Evolutionary conservation across 306 rosid species (phyloP), one percentile per base, ranked within the genome.

Genomic region (Albizia julibrissin): DNA sequence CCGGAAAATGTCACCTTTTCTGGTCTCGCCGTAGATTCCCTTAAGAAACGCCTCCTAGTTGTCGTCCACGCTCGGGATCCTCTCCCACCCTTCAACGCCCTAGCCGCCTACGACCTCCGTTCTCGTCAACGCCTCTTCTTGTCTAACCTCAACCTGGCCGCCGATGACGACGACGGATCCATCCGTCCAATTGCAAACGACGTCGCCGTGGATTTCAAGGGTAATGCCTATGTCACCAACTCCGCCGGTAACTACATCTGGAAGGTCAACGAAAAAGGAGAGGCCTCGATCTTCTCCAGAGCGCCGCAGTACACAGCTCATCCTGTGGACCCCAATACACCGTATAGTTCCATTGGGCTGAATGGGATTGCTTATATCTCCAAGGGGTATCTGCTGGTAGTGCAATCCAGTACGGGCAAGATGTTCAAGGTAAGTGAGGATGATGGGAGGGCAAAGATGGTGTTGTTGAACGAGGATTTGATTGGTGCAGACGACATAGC

Each of bases 311-410:
- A 69, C 90, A 83, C 81, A 1, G 76, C 82, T 11, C 72, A 79
- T 13, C 84, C 87, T 1, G 81, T 42, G 33, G 83, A 78, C 61
- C 67, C 18, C 1, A 52, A 78, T 8, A 6, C 78, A 21, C 84
- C 75, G 6, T 72, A 56, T 22, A 72, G 78, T 1, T 71, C 5
- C 69, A 52, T 86, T 76, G 97, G 99, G 1, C 84, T 95, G 2
- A 92, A 89, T 84, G 99, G 98, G 37, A 77, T 92, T 31, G 87
- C 85, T 68, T 95, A 95, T 89, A 87, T 88, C 40, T 89, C 81
- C 84, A 93, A 95, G 65, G 98, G 99, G 0, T 95, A 93, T 78
- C 86, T 95, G 0, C 85, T 95, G 65, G 98, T 93, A 86, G 93
- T 91, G 37, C 99, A 95, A 75, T 68, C 90, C 21, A 89, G 85